Percentiles rank a stretch among this genome's conserved stretches.
Evolutionary conservation across 371 early-diverging fungal species (phyloP).

Genomic region (Scutellospora calospora): DNA sequence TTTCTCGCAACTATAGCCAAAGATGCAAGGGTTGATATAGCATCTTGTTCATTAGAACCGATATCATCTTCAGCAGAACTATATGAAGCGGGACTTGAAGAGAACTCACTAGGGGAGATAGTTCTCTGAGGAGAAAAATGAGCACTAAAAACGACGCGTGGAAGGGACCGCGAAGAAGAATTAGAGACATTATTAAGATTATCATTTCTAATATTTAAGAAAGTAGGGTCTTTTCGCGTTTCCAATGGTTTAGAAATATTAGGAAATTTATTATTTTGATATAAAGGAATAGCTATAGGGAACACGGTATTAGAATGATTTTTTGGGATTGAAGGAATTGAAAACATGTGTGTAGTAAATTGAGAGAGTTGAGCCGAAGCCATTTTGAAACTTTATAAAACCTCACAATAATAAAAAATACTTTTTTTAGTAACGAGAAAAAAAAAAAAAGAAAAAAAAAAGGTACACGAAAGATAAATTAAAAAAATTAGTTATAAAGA

Average conservation of each 20-base stretch:
- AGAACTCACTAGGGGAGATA: conserved; percentile 32
- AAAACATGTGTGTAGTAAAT: conserved; percentile 8
- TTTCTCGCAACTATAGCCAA: not conserved
- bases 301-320: not conserved
- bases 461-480: not conserved
- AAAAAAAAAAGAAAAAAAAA: not conserved
- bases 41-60: not conserved
- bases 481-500: not conserved
- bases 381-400: not conserved
- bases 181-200: not conserved
- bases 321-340: conserved; percentile 4
- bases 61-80: conserved; percentile 40
- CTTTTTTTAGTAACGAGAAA: not conserved
- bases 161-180: not conserved
- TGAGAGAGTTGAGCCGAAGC: conserved; percentile 18
- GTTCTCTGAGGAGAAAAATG: conserved; percentile 10
- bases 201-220: conserved; percentile 3
- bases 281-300: not conserved
- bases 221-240: conserved; percentile 14
- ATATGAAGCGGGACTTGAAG: conserved; percentile 32
- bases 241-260: not conserved
- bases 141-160: conserved; percentile 34
- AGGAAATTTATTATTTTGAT: not conserved
- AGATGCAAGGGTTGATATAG: conserved; percentile 8
- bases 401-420: not conserved